A percentile compares a stretch with the other conserved stretches of the same genome.
Evolutionary conservation across 1,284 basidiomycete species (phyloP).

Genomic region (Rhodofomes roseus): DNA sequence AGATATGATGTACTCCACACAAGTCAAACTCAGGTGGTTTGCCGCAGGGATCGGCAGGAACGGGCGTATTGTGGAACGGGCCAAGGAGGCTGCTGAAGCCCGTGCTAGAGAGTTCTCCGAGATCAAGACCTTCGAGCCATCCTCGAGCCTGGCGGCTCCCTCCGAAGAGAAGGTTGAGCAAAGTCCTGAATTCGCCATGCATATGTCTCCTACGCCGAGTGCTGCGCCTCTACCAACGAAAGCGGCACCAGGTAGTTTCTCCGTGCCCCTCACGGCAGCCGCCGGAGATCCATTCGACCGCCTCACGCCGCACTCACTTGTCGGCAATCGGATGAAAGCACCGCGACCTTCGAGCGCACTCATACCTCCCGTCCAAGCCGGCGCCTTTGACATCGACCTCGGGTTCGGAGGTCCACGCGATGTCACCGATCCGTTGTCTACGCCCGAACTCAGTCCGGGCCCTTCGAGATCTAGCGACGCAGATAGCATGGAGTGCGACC

Average conservation of each 20-base stretch:
- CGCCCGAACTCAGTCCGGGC: neutral
- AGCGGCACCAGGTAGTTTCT: neutral
- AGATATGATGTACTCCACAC: neutral
- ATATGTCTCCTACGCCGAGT: neutral
- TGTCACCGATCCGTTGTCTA: neutral
- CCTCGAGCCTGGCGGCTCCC: neutral
- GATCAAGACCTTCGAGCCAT: too few relatives aligned
- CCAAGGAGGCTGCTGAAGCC: neutral
- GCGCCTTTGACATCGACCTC: neutral
- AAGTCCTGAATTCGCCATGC: neutral
- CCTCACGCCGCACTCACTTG: neutral
- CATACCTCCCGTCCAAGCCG: neutral
- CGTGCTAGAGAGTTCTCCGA: neutral
- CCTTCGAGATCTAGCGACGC: neutral
- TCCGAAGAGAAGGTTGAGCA: neutral
- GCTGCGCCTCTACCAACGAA: neutral
- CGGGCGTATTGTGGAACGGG: constrained; percentile 3
- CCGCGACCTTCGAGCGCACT: neutral
- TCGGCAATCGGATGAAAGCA: neutral
- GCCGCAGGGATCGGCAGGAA: constrained; percentile 12
- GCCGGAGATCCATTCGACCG: neutral
- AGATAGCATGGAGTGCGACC: neutral
- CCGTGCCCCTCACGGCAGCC: neutral
- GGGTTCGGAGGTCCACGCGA: neutral
- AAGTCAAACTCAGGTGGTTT: neutral